A percentile compares a stretch with the other conserved stretches of the same genome.
Evolutionary conservation across 2,329 filamentous ascomycete genomes (phyloP).

Genomic region (Thermoascus crustaceus): DNA sequence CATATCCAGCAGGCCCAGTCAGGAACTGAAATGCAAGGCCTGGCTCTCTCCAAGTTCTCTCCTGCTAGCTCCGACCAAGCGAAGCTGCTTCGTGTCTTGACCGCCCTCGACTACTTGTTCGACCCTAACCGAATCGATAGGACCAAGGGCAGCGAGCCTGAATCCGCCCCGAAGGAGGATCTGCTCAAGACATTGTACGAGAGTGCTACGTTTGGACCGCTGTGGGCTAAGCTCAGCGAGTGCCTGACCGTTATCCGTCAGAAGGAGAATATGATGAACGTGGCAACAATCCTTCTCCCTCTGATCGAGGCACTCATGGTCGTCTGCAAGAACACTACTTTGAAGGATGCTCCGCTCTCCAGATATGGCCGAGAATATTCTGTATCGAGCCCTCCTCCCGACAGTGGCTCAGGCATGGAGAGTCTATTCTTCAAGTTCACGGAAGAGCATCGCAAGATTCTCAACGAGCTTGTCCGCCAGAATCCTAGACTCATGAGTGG

Average conservation of each 20-base stretch:
- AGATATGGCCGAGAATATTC: conserved; percentile 58
- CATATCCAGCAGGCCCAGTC: conserved; percentile 81
- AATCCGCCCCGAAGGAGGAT: conserved; percentile 65
- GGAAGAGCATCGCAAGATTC: conserved; percentile 91
- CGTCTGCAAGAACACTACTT: conserved; percentile 93
- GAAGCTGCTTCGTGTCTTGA: conserved; percentile 84
- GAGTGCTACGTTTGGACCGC: conserved; percentile 76
- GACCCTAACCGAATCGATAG: conserved; percentile 62
- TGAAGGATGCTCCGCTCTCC: conserved; percentile 55
- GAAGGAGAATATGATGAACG: conserved; percentile 91
- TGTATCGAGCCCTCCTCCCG: conserved; percentile 67
- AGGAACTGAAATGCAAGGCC: conserved; percentile 89
- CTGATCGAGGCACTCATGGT: conserved; percentile 97
- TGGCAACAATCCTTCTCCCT: conserved; percentile 88
- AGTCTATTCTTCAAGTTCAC: conserved; percentile 95
- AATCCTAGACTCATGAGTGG: conserved; percentile 98
- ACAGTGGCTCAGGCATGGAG: conserved; percentile 63
- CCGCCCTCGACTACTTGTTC: conserved; percentile 91
- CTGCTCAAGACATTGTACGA: conserved; percentile 83
- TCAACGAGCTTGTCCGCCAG: conserved; percentile 94
- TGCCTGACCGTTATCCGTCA: conserved; percentile 82
- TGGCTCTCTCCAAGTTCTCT: conserved; percentile 91
- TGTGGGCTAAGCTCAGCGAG: conserved; percentile 87
- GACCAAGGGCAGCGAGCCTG: conserved; percentile 44
- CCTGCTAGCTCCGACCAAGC: conserved; percentile 94